Percentiles rank a stretch among this genome's conserved stretches.
Evolutionary conservation across 73 alveolate species (phyloP).

Genomic region (Symbiodinium natans): DNA sequence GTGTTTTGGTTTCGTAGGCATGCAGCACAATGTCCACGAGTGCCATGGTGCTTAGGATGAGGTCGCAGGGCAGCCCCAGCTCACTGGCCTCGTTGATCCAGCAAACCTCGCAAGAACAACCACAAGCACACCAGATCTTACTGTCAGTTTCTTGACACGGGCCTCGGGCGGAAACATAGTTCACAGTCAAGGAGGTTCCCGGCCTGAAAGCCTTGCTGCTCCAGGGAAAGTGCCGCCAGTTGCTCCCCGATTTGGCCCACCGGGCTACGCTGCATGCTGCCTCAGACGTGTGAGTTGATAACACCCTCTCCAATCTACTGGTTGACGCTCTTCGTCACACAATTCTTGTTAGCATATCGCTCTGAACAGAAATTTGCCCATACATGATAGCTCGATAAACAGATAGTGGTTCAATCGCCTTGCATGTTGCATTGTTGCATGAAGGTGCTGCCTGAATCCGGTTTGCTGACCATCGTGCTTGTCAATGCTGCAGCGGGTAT

Average conservation of each 20-base stretch:
- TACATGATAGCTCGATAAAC: too few relatives aligned
- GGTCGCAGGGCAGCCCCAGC: neutral
- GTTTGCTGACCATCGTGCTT: too few relatives aligned
- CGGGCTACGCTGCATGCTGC: neutral
- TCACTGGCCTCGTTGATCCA: neutral
- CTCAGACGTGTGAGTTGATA: neutral
- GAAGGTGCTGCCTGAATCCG: too few relatives aligned
- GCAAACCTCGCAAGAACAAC: neutral
- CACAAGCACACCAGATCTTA: neutral
- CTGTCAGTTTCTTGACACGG: too few relatives aligned
- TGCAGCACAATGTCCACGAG: neutral
- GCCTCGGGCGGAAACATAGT: too few relatives aligned
- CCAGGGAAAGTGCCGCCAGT: neutral
- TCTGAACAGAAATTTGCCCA: too few relatives aligned
- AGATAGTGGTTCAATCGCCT: too few relatives aligned
- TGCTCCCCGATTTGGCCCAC: conserved; percentile 5
- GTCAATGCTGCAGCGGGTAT: too few relatives aligned
- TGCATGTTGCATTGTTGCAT: too few relatives aligned
- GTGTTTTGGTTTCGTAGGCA: neutral
- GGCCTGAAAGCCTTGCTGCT: conserved; percentile 9
- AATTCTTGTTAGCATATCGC: too few relatives aligned
- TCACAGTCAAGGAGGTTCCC: neutral
- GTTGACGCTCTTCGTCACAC: too few relatives aligned
- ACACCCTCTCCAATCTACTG: too few relatives aligned
- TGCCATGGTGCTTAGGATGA: neutral